These are phyloP conservation scores for Cutaneotrichosporon sp. DNA, from an alignment of 1,284 basidiomycete species.

Conservation along the genomic window DNA sequence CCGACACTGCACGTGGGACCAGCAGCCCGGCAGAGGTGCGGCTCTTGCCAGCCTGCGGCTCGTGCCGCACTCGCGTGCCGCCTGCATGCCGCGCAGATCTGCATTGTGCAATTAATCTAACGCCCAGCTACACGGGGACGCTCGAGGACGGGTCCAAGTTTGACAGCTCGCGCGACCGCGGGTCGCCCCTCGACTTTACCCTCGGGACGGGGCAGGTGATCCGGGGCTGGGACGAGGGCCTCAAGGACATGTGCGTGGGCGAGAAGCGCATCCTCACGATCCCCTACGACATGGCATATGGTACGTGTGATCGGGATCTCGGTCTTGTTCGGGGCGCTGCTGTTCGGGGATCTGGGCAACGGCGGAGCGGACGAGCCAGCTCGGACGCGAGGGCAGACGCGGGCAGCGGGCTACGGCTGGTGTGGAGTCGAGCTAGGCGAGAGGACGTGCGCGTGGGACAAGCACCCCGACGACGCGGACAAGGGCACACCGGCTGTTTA, in stretches of 20 bases:
- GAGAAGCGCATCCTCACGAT: slow-evolving; percentile 93
- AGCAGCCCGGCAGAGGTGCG: too few species aligned
- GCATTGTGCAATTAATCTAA: slow-evolving; percentile 6
- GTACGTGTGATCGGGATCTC: slow-evolving; percentile 57
- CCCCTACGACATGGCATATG: slow-evolving; percentile 74
- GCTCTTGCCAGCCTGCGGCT: too few species aligned
- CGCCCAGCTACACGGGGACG: slow-evolving; percentile 57
- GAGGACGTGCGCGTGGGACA: too few species aligned
- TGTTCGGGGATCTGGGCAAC: not conserved
- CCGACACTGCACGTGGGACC: too few species aligned
- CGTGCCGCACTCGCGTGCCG: too few species aligned
- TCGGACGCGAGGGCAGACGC: too few species aligned
- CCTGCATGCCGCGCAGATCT: not conserved
- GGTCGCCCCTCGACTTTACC: slow-evolving; percentile 57
- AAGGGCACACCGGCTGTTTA: too few species aligned
- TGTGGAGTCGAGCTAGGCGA: too few species aligned
- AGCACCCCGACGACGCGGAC: too few species aligned
- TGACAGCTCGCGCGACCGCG: slow-evolving; percentile 59
- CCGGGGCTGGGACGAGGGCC: slow-evolving; percentile 55
- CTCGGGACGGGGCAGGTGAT: slow-evolving; percentile 60
- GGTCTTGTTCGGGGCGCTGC: slow-evolving; percentile 7
- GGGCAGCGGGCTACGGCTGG: too few species aligned
- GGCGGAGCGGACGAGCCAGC: too few species aligned
- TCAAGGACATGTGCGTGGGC: slow-evolving; percentile 74
- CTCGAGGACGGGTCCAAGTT: slow-evolving; percentile 59